Base-by-base conservation (phyloP, 179 eudicot species). In the Silene noctiflora region DNA sequence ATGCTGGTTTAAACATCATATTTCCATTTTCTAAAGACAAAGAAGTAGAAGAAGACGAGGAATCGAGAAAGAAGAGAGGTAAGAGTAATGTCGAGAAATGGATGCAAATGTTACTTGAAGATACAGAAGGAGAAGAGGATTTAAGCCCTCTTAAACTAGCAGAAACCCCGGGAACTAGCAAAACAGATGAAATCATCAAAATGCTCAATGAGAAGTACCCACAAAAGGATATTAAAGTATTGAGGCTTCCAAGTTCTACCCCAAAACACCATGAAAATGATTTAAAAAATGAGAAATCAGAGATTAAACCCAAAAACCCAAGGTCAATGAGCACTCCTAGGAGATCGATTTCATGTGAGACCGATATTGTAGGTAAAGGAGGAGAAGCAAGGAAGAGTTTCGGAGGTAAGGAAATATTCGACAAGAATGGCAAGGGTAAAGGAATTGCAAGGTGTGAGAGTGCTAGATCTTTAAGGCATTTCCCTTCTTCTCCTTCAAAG, bases 31-130 rank as follows among this genome's bases (percentile, higher is more conserved):
- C 72, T 17, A 70, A 63, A 60, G 89, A 84, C 60, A 27, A 62
- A 35, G 87, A 86, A 44, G 70, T 33, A 1, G 85, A 84, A 55
- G 86, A 86, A 69, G 96, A 94, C 22, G 97, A 90, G 83, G 97
- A 91, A 73, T 79, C 81, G 61, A 87, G 95, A 75, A 87, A 82
- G 84, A 87, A 83, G 33, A 89, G 85, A 53, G 98, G 98, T 13
- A 93, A 90, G 84, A 95, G 95, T 16, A 93, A 91, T 78, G 86
- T 93, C 0, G 98, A 93, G 76, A 93, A 89, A 78, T 93, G 98
- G 98, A 88, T 93, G 44, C 90, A 91, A 16, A 84, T 93, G 79
- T 84, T 93, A 68, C 76, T 89, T 69, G 92, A 85, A 73, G 44
- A 84, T 22, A 31, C 77, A 48, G 77, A 61, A 64, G 88, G 67